Evolutionary conservation across 805 yeast genomes (phyloP), one percentile per base, ranked within the genome.

Genomic region (Sugiyamaella floridensis): DNA sequence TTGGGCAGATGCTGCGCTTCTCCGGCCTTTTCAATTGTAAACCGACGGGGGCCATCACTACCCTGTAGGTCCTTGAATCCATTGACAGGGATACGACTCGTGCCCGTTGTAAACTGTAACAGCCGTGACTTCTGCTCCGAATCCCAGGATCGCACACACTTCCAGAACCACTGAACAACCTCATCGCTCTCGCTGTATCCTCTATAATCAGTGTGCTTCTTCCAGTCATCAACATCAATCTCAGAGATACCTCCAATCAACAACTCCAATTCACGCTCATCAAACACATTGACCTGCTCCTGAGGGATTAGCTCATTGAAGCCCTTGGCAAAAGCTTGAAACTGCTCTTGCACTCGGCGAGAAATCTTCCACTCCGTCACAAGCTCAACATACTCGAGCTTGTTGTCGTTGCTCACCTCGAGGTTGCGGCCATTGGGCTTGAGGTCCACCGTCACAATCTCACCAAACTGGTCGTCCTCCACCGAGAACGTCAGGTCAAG

Each of bases 41-140:
- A 93, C 68, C 98, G 82, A 78, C 99, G 86, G 50, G 99, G 99
- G 54, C 99, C 99, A 73, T 93, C 99, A 20, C 96, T 86, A 60
- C 99, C 99, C 73, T 93, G 99, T 63, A 93, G 77, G 71, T 93
- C 99, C 71, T 93, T 93, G 78, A 93, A 93, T 42, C 99, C 99
- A 71, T 92, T 93, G 58, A 93, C 99, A 7, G 99, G 99, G 53
- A 93, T 93, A 75, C 99, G 85, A 19, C 97, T 89, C 3, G 99
- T 93, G 78, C 99, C 99, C 0, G 99, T 93, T 18, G 99, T 92
- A 69, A 93, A 93, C 71, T 93, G 99, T 61, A 93, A 75, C 67
- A 93, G 76, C 71, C 99, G 81, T 2, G 98, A 96, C 70, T 89
- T 86, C 70, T 92, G 97, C 70, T 93, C 99, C 52, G 89, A 80